Conservation (phyloP, 2,329 filamentous ascomycete genomes). For the Penicillium sp. region DNA sequence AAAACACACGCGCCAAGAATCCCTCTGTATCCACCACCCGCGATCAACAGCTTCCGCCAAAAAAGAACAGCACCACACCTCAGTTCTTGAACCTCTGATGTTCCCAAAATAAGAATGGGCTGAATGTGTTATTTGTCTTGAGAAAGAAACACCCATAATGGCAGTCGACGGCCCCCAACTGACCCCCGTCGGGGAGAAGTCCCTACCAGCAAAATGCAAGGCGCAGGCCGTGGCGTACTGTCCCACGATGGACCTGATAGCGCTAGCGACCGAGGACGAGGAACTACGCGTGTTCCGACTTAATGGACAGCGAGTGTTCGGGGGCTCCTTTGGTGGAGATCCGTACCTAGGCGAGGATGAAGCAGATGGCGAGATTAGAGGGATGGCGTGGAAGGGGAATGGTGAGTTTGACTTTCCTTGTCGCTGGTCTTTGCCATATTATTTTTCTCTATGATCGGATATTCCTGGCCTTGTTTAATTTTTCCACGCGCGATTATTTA, state of each 20-base stretch:
- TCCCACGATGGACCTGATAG: slow-evolving; percentile 79
- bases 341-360: slow-evolving; percentile 45
- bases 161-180: slow-evolving; percentile 34
- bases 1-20: slow-evolving; percentile 24
- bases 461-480: neutral
- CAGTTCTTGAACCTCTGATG: neutral
- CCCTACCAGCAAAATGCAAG: slow-evolving; percentile 44
- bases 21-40: slow-evolving; percentile 15
- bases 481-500: neutral
- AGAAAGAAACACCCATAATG: slow-evolving; percentile 18
- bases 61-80: neutral
- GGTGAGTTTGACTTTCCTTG: slow-evolving; percentile 47
- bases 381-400: slow-evolving; percentile 65
- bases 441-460: neutral
- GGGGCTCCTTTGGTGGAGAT: slow-evolving; percentile 41
- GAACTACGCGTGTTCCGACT: slow-evolving; percentile 74
- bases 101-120: slow-evolving; percentile 25
- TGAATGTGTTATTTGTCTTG: slow-evolving; percentile 9
- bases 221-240: slow-evolving; percentile 65
- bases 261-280: slow-evolving; percentile 64
- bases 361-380: slow-evolving; percentile 40
- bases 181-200: slow-evolving; percentile 41
- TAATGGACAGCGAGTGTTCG: slow-evolving; percentile 69
- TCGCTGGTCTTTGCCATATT: neutral
- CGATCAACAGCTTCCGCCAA: slow-evolving; percentile 20